Evolutionary conservation across 2,329 filamentous ascomycete genomes (phyloP).

Genomic region (Alternaria alternata): DNA sequence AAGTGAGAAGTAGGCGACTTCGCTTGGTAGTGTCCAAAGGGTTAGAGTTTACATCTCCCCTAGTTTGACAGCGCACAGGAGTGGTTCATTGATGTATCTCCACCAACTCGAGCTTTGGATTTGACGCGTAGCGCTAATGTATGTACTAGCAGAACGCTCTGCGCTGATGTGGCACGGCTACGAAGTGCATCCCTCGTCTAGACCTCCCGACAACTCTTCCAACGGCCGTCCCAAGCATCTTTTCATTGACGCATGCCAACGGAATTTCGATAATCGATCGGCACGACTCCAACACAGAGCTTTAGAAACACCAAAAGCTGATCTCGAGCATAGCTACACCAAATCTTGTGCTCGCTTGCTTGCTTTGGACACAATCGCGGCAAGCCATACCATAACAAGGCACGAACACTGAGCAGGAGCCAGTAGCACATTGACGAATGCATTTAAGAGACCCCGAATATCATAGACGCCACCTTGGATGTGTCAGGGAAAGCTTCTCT

Average conservation of each 20-base stretch:
- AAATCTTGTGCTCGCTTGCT: not conserved
- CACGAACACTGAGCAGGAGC: not conserved
- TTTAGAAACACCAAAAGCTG: not conserved
- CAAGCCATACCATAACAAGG: not conserved
- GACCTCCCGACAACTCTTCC: not conserved
- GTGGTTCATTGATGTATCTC: not conserved
- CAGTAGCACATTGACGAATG: not conserved
- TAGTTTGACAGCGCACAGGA: not conserved
- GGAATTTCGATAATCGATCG: not conserved
- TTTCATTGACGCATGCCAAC: not conserved
- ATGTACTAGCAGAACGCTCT: slow-evolving; percentile 1
- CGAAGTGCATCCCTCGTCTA: not conserved
- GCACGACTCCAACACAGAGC: not conserved
- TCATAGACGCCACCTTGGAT: not conserved
- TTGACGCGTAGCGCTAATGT: slow-evolving; percentile 9
- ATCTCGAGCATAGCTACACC: not conserved
- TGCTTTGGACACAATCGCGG: not conserved
- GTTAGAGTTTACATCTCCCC: not conserved
- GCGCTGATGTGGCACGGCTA: slow-evolving; percentile 8
- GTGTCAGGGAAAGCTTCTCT: not conserved
- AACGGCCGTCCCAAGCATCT: not conserved
- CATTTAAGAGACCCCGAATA: not conserved
- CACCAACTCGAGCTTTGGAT: not conserved
- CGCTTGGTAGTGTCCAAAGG: not conserved
- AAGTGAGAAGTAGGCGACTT: not conserved